Conservation (phyloP, 2,329 filamentous ascomycete genomes). For the Botrytis squamosa region DNA sequence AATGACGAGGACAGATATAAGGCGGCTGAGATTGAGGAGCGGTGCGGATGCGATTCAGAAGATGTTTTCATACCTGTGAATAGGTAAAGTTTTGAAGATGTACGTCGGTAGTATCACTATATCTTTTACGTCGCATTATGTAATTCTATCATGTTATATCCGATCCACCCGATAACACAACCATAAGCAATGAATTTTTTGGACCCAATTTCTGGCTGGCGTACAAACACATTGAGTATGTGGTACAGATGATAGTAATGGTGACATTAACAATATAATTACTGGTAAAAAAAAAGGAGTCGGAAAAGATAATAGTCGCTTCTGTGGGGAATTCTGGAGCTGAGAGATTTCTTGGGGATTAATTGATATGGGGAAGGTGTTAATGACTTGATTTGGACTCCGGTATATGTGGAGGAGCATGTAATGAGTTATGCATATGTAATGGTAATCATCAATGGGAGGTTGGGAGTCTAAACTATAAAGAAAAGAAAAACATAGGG, state of each 20-base stretch:
- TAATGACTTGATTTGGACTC: neutral
- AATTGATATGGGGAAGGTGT: neutral
- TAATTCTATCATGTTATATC: neutral
- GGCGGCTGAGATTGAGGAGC: neutral
- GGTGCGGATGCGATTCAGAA: neutral
- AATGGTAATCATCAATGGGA: neutral
- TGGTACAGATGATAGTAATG: neutral
- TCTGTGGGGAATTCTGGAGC: neutral
- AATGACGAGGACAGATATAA: neutral
- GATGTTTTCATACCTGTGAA: neutral
- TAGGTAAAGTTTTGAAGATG: neutral
- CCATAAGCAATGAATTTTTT: neutral
- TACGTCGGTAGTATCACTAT: neutral
- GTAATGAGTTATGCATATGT: neutral
- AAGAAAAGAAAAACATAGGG: neutral
- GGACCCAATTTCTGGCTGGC: accelerated
- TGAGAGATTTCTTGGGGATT: neutral
- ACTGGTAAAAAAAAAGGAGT: neutral
- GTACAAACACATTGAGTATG: neutral
- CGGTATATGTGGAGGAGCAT: neutral
- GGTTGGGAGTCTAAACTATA: neutral
- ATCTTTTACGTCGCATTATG: neutral
- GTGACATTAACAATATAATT: neutral
- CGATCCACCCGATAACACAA: neutral
- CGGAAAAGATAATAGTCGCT: neutral